Evolutionary conservation across 2,329 filamentous ascomycete species (phyloP).

Genomic region (Teratosphaeria pseudoeucalypti): DNA sequence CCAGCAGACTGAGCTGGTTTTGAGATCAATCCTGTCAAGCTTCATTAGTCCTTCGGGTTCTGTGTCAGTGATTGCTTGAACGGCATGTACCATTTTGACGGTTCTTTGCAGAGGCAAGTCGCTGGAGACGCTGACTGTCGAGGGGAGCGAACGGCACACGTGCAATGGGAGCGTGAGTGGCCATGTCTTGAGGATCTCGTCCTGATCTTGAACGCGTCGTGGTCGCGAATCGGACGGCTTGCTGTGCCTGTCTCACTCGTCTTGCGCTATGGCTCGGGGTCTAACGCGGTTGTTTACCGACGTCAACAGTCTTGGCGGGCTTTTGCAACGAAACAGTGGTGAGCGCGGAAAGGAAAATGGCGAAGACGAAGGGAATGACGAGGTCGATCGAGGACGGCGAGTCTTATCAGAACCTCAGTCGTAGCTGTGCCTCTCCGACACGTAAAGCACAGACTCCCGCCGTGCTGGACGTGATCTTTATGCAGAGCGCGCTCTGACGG

Average conservation of each 20-base stretch:
- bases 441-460: neutral
- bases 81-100: slow-evolving; percentile 51
- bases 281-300: neutral
- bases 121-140: slow-evolving; percentile 58
- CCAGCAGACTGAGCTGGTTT: neutral
- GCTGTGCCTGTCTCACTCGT: neutral
- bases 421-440: neutral
- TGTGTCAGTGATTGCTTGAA: neutral
- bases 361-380: neutral
- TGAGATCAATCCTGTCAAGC: neutral
- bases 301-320: neutral
- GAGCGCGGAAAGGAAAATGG: neutral
- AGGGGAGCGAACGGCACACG: slow-evolving; percentile 70
- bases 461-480: neutral
- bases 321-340: neutral
- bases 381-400: neutral
- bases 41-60: slow-evolving; percentile 2
- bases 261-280: neutral
- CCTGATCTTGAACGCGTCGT: neutral
- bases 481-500: neutral
- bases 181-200: slow-evolving; percentile 9
- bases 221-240: neutral
- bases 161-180: slow-evolving; percentile 21
- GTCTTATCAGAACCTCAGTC: neutral
- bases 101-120: slow-evolving; percentile 66